Evolutionary conservation across 306 rosid genomes (phyloP).

Genomic region (Alnus glutinosa): DNA sequence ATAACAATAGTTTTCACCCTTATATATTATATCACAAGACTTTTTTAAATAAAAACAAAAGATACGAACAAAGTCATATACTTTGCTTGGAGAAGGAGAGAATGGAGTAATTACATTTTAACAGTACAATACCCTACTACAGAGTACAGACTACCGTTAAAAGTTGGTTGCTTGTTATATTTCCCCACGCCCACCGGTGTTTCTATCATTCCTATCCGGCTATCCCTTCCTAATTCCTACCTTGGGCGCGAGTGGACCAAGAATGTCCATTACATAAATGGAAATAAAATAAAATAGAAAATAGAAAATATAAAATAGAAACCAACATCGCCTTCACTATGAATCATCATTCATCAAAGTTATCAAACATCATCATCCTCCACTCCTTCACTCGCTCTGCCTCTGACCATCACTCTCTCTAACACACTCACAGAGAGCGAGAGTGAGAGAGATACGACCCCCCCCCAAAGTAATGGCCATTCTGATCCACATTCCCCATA

Average conservation of each 20-base stretch:
- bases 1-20: too few relatives aligned
- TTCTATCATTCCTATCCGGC: not conserved
- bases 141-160: too few relatives aligned
- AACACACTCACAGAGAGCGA: not conserved
- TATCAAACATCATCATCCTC: conserved; percentile 10
- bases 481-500: conserved; percentile 42
- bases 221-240: not conserved
- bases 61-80: too few relatives aligned
- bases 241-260: not conserved
- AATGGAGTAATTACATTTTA: too few relatives aligned
- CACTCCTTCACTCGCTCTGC: not conserved
- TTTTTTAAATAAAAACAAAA: too few relatives aligned
- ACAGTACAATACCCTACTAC: too few relatives aligned
- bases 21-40: too few relatives aligned
- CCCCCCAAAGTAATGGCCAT: conserved; percentile 35
- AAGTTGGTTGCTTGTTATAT: too few relatives aligned
- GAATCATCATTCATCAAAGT: not conserved
- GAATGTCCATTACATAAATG: not conserved
- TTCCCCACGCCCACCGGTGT: not conserved
- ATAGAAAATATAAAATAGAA: not conserved
- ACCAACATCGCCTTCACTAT: not conserved
- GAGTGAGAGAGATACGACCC: not conserved
- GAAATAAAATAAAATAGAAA: not conserved
- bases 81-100: too few relatives aligned
- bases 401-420: not conserved